A percentile compares a stretch with the other conserved stretches of the same genome.
Evolutionary conservation across 805 yeast species (phyloP).

Genomic region (Myxozyma lipomycoides): DNA sequence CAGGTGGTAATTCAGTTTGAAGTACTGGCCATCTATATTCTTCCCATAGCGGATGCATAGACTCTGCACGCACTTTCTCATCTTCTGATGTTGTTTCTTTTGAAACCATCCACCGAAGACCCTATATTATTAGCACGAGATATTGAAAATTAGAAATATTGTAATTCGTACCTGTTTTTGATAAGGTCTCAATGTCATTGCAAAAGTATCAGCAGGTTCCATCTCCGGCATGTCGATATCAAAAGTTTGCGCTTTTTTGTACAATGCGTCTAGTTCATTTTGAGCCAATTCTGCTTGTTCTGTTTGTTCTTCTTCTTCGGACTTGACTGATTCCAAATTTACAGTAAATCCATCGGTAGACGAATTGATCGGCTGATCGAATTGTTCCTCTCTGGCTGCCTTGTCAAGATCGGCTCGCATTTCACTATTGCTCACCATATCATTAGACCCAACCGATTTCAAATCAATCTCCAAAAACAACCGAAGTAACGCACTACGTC

Average conservation of each 20-base stretch:
- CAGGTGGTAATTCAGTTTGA: conserved; percentile 32
- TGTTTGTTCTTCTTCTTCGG: conserved; percentile 30
- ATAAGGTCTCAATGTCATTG: conserved; percentile 61
- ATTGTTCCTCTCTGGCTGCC: conserved; percentile 26
- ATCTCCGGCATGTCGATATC: conserved; percentile 59
- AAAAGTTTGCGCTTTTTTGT: conserved; percentile 64
- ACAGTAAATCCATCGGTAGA: conserved; percentile 15
- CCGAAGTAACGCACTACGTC: conserved; percentile 53
- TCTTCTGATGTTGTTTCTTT: conserved; percentile 33
- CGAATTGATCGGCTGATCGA: conserved; percentile 3
- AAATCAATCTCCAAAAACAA: conserved; percentile 50
- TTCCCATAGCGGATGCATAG: conserved; percentile 83
- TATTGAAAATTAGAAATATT: neutral
- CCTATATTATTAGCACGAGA: conserved; percentile 81
- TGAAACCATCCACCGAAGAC: conserved; percentile 40
- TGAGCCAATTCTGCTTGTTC: conserved; percentile 45
- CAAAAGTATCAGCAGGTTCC: conserved; percentile 54
- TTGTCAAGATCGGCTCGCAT: conserved; percentile 16
- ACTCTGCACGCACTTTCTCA: conserved; percentile 44
- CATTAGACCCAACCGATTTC: conserved; percentile 17
- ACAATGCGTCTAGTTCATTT: conserved; percentile 73
- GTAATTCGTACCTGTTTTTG: conserved; percentile 57
- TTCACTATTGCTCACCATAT: conserved; percentile 7
- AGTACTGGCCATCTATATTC: conserved; percentile 67
- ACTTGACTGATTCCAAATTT: conserved; percentile 29